These are phyloP conservation scores for Ophiostoma pallidulum DNA, from an alignment of 2,329 filamentous ascomycete genomes.

Conservation along the genomic window DNA sequence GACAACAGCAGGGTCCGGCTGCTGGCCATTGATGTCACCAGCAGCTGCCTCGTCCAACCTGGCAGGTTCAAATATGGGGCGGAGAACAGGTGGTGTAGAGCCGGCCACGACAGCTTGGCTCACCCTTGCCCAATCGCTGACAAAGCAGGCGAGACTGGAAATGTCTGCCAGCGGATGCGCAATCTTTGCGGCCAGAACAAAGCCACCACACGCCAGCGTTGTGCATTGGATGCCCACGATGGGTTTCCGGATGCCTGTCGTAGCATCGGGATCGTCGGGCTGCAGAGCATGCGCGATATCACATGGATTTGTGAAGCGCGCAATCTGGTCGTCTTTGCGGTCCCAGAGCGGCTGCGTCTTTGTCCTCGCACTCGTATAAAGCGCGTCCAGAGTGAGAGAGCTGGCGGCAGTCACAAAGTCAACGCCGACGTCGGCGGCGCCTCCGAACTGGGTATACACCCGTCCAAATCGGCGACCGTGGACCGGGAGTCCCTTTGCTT, in stretches of 20 bases:
- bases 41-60: constrained; percentile 1
- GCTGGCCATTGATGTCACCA: too few relatives aligned
- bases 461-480: constrained; percentile 3
- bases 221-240: constrained; percentile 7
- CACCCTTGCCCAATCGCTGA: constrained; percentile 6
- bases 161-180: constrained; percentile 8
- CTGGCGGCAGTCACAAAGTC: too few relatives aligned
- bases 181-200: constrained; percentile 6
- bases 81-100: constrained; percentile 1
- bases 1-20: constrained; percentile 1
- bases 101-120: constrained; percentile 2
- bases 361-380: too few relatives aligned
- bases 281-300: constrained; percentile 2
- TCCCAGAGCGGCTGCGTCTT: constrained; percentile 6
- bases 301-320: constrained; percentile 3
- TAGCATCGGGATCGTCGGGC: constrained; percentile 3
- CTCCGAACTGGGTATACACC: constrained; percentile 3
- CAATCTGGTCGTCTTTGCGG: not conserved
- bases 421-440: constrained; percentile 2
- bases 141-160: constrained; percentile 1
- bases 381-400: too few relatives aligned
- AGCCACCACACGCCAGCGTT: constrained; percentile 5
- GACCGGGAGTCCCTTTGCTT: constrained; percentile 2
- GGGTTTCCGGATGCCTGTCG: constrained; percentile 2
- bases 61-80: constrained; percentile 2